Evolutionary conservation across 2,329 filamentous ascomycete species (phyloP).

Genomic region (Penicillium hesseltinei): DNA sequence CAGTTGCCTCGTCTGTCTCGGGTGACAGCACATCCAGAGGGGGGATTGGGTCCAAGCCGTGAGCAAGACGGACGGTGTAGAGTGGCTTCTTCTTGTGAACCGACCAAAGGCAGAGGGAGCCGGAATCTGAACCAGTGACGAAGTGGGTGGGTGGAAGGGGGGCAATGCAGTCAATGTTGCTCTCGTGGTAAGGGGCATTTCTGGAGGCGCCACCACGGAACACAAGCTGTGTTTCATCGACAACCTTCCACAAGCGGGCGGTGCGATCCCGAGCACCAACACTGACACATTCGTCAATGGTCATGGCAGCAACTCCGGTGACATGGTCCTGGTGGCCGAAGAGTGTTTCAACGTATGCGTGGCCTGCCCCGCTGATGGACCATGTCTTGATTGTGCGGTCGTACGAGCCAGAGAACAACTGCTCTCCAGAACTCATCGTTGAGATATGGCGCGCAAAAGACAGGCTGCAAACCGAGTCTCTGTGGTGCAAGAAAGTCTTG

Average conservation of each 20-base stretch:
- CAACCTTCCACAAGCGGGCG: slow-evolving; percentile 91
- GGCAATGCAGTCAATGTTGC: slow-evolving; percentile 86
- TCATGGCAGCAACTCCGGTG: slow-evolving; percentile 76
- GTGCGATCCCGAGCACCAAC: slow-evolving; percentile 90
- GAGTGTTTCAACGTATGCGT: slow-evolving; percentile 91
- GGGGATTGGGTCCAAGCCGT: slow-evolving; percentile 76
- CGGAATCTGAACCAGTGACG: slow-evolving; percentile 91
- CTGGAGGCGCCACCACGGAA: slow-evolving; percentile 72
- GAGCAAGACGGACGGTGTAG: slow-evolving; percentile 73
- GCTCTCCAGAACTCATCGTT: slow-evolving; percentile 60
- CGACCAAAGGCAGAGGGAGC: slow-evolving; percentile 81
- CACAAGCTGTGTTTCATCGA: slow-evolving; percentile 91
- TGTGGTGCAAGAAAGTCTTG: slow-evolving; percentile 85
- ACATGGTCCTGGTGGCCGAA: slow-evolving; percentile 95
- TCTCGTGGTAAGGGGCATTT: slow-evolving; percentile 61
- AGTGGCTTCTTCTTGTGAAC: slow-evolving; percentile 93
- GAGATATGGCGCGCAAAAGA: slow-evolving; percentile 77
- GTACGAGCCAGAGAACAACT: slow-evolving; percentile 85
- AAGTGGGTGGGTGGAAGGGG: slow-evolving; percentile 90
- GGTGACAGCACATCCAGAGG: slow-evolving; percentile 68
- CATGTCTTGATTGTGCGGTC: slow-evolving; percentile 95
- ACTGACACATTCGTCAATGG: slow-evolving; percentile 83
- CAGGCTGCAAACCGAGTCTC: slow-evolving; percentile 80
- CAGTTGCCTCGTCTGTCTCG: slow-evolving; percentile 62
- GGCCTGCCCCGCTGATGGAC: slow-evolving; percentile 72